Base-by-base conservation (phyloP, 768 basidiomycete species). In the Amylocystis lapponica region DNA sequence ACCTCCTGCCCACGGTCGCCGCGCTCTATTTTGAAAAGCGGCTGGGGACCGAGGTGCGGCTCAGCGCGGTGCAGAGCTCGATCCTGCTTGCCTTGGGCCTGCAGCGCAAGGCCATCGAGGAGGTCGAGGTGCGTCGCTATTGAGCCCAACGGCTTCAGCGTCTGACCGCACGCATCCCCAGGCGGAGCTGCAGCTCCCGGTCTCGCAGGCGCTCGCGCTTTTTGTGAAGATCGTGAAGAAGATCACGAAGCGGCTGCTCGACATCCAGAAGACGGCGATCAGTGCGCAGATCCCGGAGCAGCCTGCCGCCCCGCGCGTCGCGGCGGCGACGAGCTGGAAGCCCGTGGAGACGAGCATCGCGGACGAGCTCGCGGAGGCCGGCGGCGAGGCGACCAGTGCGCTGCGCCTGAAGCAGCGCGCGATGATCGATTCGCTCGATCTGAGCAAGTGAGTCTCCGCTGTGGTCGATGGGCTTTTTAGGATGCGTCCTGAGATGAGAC, bases 181-280 rank as follows among this genome's bases (percentile, higher is more conserved):
- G 87, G 62, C 68, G 17, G 93, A 97, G 56, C 73, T 98, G 16
- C 76, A 79, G 6, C 67, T 98, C 0, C 86, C 91, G 0, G 87
- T 93, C 22, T 83, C 83, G 0, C 95, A 98, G 61, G 73, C 79
- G 2, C 72, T 99, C 6, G 95, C 95, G 0, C 69, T 97, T 27
- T 93, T 99, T 64, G 84, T 82, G 51, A 98, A 98, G 67, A 70
- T 92, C 29, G 67, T 98, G 39, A 81, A 90, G 40, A 92, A 93
- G 64, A 76, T 95, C 49, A 79, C 76, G 51, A 86, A 83, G 52
- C 70, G 72, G 17, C 66, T 97, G 36, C 72, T 79, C 21, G 83
- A 86, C 29, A 73, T 95, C 16, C 89, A 86, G 51, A 92, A 87
- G 62, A 75, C 76, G 8, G 84, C 81, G 1, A 80, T 95, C 48